phyloP scores from a whole-genome alignment of 169 alveolate genomes.

The Cystoisospora suis region DNA sequence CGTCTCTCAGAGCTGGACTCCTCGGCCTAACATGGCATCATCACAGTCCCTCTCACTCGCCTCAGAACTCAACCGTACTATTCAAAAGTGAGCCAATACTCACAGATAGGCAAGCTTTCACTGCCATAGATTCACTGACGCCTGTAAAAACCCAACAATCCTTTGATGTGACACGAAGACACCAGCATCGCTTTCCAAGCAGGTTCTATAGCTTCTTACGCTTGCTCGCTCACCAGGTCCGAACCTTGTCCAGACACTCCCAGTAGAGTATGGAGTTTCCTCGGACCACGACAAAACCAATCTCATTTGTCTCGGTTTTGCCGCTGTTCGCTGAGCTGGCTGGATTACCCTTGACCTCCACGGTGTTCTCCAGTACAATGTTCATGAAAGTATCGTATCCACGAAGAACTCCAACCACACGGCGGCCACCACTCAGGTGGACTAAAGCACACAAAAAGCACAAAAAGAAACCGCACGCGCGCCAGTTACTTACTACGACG shows the following conservation, averaged over 20 bases:
- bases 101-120: too few species aligned
- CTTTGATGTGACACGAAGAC: too few species aligned
- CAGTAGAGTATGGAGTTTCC: conserved; percentile 97
- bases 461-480: neutral
- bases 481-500: neutral
- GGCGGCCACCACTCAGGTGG: conserved; percentile 86
- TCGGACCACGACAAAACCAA: conserved; percentile 97
- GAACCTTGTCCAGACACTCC: conserved; percentile 98
- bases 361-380: conserved; percentile 95
- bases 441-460: conserved; percentile 68
- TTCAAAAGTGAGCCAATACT: too few species aligned
- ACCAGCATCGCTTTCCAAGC: too few species aligned
- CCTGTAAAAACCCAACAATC: too few species aligned
- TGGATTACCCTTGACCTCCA: conserved; percentile 81
- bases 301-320: conserved; percentile 80
- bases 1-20: too few species aligned
- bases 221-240: conserved; percentile 8
- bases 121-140: too few species aligned
- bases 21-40: too few species aligned
- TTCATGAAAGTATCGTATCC: conserved; percentile 99
- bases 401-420: conserved; percentile 94
- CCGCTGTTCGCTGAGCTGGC: conserved; percentile 58
- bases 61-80: too few species aligned
- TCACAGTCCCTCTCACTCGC: too few species aligned
- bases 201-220: too few species aligned